phyloP scores from a whole-genome alignment of 345 rosid species.

The Cochlearia excelsa region DNA sequence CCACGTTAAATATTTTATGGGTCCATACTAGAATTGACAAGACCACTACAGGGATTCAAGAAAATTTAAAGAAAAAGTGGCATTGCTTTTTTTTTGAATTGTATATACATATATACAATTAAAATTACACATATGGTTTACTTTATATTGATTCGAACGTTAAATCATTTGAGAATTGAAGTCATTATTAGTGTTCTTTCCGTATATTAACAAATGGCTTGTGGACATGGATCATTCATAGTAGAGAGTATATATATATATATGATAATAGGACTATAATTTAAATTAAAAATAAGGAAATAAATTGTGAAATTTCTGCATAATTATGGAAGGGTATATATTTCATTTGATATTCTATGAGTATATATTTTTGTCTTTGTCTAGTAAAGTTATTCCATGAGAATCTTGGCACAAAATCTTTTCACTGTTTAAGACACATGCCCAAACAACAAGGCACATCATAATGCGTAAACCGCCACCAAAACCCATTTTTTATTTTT shows the following conservation, averaged over 20 bases:
- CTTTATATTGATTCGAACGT: constrained; percentile 13
- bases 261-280: no score
- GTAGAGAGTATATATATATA: no score
- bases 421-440: constrained; percentile 40
- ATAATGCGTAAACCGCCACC: constrained; percentile 24
- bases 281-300: neutral
- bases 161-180: constrained; percentile 7
- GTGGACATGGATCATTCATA: no score
- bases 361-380: constrained; percentile 32
- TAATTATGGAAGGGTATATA: neutral
- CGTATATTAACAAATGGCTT: no score
- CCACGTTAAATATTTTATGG: constrained; percentile 40
- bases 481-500: constrained; percentile 26
- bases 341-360: constrained; percentile 13
- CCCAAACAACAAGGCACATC: constrained; percentile 37
- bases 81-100: constrained; percentile 22
- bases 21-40: constrained; percentile 38
- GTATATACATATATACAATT: constrained; percentile 15
- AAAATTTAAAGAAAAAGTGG: constrained; percentile 26
- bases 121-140: constrained; percentile 22
- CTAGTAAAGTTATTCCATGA: constrained; percentile 67
- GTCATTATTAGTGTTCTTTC: neutral
- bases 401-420: constrained; percentile 79
- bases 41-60: constrained; percentile 35
- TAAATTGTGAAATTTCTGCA: constrained; percentile 3